Percentiles rank a stretch among this genome's conserved stretches.
Evolutionary conservation across 1,284 basidiomycete genomes (phyloP).

Genomic region (Ceratobasidium papillatum): DNA sequence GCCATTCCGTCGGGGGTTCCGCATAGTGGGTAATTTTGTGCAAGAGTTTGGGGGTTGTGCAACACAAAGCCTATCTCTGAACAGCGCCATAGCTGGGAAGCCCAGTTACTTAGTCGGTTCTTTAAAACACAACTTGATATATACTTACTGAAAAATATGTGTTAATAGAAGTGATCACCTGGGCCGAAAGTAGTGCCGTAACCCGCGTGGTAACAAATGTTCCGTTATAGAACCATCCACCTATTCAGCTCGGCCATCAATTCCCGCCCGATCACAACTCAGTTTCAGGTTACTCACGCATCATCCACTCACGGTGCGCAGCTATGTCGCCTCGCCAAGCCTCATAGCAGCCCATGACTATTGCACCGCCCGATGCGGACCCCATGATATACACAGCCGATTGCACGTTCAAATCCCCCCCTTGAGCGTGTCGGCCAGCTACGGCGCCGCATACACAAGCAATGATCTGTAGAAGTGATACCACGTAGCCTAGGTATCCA

Average conservation of each 20-base stretch:
- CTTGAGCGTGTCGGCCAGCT: conserved; percentile 41
- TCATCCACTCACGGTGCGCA: conserved; percentile 43
- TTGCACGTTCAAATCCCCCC: conserved; percentile 39
- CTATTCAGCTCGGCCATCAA: conserved; percentile 5
- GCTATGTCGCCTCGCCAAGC: conserved; percentile 41
- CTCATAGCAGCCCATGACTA: conserved; percentile 30
- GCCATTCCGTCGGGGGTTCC: background rate
- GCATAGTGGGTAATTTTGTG: conserved; percentile 37
- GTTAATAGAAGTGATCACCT: conserved; percentile 38
- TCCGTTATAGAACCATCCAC: conserved; percentile 41
- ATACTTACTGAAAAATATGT: conserved; percentile 40
- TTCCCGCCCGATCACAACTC: background rate
- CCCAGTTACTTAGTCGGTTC: background rate
- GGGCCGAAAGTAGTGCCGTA: conserved; percentile 37
- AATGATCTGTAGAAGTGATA: conserved; percentile 36
- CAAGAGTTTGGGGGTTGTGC: background rate
- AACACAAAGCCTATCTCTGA: conserved; percentile 40
- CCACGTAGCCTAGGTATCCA: conserved; percentile 41
- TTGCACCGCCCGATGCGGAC: conserved; percentile 23
- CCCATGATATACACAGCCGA: conserved; percentile 39
- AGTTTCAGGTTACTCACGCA: conserved; percentile 39
- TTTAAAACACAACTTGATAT: background rate
- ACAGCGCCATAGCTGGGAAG: conserved; percentile 40
- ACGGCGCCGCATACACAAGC: conserved; percentile 38
- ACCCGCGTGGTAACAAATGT: conserved; percentile 41